phyloP scores from a whole-genome alignment of 1,284 basidiomycete species.

The Limonomyces culmigenus region DNA sequence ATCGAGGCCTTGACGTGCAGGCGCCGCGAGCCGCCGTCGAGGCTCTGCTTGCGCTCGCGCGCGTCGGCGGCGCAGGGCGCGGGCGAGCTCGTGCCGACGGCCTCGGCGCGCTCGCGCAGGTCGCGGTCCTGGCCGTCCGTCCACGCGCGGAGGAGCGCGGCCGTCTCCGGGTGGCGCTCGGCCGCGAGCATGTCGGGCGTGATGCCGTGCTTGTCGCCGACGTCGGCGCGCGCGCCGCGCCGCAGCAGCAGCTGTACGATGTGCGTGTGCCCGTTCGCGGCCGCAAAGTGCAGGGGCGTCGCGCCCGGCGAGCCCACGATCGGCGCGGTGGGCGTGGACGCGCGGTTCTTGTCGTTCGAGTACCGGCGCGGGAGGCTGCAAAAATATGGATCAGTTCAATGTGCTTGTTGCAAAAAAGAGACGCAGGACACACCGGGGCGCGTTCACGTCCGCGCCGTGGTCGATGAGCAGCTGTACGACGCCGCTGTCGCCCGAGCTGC shows the following conservation, averaged over 20 bases:
- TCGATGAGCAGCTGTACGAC: slow-evolving; percentile 81
- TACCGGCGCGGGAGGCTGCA: slow-evolving; percentile 63
- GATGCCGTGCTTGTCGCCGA: slow-evolving; percentile 71
- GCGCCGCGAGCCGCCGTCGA: too few species aligned
- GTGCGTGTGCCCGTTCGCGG: slow-evolving; percentile 62
- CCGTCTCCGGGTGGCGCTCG: slow-evolving; percentile 48
- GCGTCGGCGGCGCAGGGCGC: slow-evolving; percentile 6
- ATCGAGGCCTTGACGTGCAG: slow-evolving; percentile 45
- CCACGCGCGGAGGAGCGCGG: slow-evolving; percentile 38
- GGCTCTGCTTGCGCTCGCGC: slow-evolving; percentile 11
- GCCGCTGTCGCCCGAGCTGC: slow-evolving; percentile 70
- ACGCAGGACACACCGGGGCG: slow-evolving; percentile 42
- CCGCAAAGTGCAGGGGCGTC: slow-evolving; percentile 88
- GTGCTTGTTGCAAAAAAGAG: neutral
- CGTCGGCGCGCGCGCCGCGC: slow-evolving; percentile 20
- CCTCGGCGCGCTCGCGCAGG: slow-evolving; percentile 18
- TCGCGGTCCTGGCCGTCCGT: slow-evolving; percentile 40
- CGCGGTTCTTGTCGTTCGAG: slow-evolving; percentile 48
- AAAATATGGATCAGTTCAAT: slow-evolving; percentile 23
- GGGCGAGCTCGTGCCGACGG: slow-evolving; percentile 1
- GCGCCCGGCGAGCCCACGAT: slow-evolving; percentile 73
- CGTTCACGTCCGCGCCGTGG: slow-evolving; percentile 85
- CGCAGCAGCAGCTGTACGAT: slow-evolving; percentile 21
- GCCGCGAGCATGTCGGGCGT: slow-evolving; percentile 62
- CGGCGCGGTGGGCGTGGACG: slow-evolving; percentile 33